A percentile compares a stretch with the other conserved stretches of the same genome.
Evolutionary conservation across 345 rosid genomes (phyloP).

Genomic region (Hibiscus mutabilis): DNA sequence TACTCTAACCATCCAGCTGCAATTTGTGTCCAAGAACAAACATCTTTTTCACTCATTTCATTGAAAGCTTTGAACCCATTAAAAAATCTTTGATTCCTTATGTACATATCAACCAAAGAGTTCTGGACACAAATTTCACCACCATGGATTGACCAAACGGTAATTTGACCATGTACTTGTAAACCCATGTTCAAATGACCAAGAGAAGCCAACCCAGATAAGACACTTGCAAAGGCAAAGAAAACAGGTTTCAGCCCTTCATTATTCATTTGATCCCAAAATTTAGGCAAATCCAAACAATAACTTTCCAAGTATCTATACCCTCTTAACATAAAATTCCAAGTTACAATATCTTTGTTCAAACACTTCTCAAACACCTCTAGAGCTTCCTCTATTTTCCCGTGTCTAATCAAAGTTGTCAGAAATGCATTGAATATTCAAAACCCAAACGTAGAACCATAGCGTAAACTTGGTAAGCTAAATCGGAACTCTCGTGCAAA

Average conservation of each 20-base stretch:
- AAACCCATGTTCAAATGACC: constrained; percentile 33
- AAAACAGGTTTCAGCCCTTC: constrained; percentile 43
- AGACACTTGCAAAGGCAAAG: constrained; percentile 38
- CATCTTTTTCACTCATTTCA: constrained; percentile 34
- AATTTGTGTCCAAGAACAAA: constrained; percentile 45
- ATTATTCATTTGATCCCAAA: constrained; percentile 36
- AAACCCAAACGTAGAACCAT: constrained; percentile 30
- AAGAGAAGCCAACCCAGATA: constrained; percentile 35
- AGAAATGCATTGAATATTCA: constrained; percentile 43
- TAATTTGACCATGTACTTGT: constrained; percentile 43
- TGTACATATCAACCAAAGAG: constrained; percentile 40
- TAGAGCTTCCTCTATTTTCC: constrained; percentile 30
- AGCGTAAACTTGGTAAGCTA: constrained; percentile 29
- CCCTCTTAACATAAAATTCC: constrained; percentile 54
- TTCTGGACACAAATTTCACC: constrained; percentile 40
- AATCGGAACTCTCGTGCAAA: constrained; percentile 16
- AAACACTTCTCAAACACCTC: constrained; percentile 25
- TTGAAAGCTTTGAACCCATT: constrained; percentile 36
- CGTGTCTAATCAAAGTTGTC: constrained; percentile 40
- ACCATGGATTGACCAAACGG: constrained; percentile 40
- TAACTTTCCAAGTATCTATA: constrained; percentile 32
- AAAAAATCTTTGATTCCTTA: constrained; percentile 26
- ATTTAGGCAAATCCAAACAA: constrained; percentile 22
- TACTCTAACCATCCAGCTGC: constrained; percentile 37
- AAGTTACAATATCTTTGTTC: constrained; percentile 39